These are phyloP conservation scores for Eragrostis tef DNA, from an alignment of 202 grass and related monocot species.

Conservation along the genomic window DNA sequence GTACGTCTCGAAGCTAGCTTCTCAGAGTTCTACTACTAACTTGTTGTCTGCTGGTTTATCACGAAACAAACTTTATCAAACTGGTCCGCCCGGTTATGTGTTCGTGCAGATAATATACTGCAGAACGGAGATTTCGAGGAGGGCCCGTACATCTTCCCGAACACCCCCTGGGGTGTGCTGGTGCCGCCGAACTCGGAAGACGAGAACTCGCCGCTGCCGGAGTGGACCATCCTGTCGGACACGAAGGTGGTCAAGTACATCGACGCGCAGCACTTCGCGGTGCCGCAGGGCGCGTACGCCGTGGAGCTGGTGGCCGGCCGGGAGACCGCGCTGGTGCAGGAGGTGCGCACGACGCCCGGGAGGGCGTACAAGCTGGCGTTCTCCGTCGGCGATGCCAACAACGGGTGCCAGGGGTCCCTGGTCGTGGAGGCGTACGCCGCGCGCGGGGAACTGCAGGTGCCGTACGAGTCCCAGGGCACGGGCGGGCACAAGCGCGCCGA, in stretches of 20 bases:
- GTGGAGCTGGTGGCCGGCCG: constrained; percentile 74
- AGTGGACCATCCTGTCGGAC: constrained; percentile 75
- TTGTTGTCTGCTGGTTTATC: not conserved
- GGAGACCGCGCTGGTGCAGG: constrained; percentile 68
- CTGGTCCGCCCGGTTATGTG: no score
- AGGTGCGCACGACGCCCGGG: constrained; percentile 54
- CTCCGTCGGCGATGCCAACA: constrained; percentile 59
- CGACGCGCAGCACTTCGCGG: constrained; percentile 69
- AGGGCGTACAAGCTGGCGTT: constrained; percentile 60
- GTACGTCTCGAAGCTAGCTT: not conserved
- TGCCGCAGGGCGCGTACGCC: constrained; percentile 62
- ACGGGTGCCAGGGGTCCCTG: constrained; percentile 67
- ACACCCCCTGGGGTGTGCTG: constrained; percentile 61
- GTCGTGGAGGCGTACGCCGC: constrained; percentile 62
- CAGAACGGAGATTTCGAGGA: constrained; percentile 82
- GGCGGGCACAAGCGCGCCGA: constrained; percentile 62
- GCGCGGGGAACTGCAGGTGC: constrained; percentile 39
- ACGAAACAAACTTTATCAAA: not conserved
- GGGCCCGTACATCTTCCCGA: constrained; percentile 65
- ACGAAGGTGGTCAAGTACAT: constrained; percentile 67
- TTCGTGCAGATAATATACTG: constrained; percentile 53
- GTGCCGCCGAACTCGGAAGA: constrained; percentile 72
- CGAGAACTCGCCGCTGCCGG: constrained; percentile 65
- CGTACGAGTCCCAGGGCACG: constrained; percentile 58
- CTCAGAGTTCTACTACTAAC: not conserved